Base-by-base conservation (phyloP, 495 filamentous ascomycete species). In the Hyaloscypha variabilis region DNA sequence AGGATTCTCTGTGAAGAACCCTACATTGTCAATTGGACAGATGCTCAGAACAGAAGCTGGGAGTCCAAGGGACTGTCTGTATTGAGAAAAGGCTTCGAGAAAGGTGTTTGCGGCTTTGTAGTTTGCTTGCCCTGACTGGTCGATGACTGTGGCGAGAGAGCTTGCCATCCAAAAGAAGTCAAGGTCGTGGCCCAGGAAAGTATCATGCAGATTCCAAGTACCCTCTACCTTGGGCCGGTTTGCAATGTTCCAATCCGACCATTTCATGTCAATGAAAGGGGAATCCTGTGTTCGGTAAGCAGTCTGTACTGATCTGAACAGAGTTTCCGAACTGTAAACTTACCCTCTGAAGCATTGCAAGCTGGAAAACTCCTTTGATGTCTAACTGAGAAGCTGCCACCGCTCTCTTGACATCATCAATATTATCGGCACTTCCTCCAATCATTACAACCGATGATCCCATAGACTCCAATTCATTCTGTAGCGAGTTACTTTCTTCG, bases 111-210 rank as follows among this genome's bases (percentile, higher is more conserved):
- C 85, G 0, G 85, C 83, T 23, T 83, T 82, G 69, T 90, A 90
- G 17, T 86, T 85, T 2, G 82, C 80, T 71, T 91, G 88, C 0
- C 81, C 81, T 51, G 77, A 72, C 67, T 78, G 82, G 0, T 87
- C 88, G 30, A 89, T 75, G 14, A 83, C 74, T 34, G 82, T 84
- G 17, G 82, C 75, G 10, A 87, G 74, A 6, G 88, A 90, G 4
- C 85, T 87, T 52, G 88, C 81, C 50, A 82, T 78, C 24, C 89
- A 75, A 73, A 90, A 90, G 77, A 90, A 91, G 70, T 90, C 88
- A 73, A 19, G 87, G 10, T 5, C 6, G 6, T 25, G 21, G 51
- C 25, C 25, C 21, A 25, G 8, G 13, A 64, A 30, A 6, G 64
- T 39, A 6, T 82, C 71, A 68, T 86, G 82, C 0, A 87, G 73